A percentile compares a stretch with the other conserved stretches of the same genome.
Evolutionary conservation across 2,329 filamentous ascomycete genomes (phyloP).

Genomic region (Curvularia sp.): DNA sequence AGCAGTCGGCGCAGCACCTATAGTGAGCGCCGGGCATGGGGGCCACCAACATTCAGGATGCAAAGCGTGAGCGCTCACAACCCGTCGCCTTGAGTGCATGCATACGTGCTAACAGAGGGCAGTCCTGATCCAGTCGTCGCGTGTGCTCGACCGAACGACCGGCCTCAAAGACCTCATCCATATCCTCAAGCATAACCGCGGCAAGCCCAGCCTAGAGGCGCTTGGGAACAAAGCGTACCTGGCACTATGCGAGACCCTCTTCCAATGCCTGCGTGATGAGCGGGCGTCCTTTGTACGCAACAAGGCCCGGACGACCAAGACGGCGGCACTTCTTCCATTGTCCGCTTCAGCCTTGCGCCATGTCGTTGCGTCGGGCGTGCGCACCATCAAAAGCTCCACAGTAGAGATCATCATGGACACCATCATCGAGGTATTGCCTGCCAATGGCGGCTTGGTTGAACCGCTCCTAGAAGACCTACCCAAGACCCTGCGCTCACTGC

Average conservation of each 20-base stretch:
- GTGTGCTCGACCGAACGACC: slow-evolving; percentile 54
- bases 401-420: slow-evolving; percentile 81
- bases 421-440: slow-evolving; percentile 75
- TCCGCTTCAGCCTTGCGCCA: slow-evolving; percentile 76
- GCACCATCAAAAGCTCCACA: slow-evolving; percentile 75
- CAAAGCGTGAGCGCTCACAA: slow-evolving; percentile 36
- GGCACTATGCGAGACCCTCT: slow-evolving; percentile 80
- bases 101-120: slow-evolving; percentile 16
- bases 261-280: slow-evolving; percentile 71
- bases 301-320: slow-evolving; percentile 50
- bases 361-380: slow-evolving; percentile 72
- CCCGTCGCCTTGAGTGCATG: background rate
- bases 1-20: background rate
- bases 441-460: slow-evolving; percentile 68
- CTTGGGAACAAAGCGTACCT: slow-evolving; percentile 82
- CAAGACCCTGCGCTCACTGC: slow-evolving; percentile 73
- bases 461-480: slow-evolving; percentile 79
- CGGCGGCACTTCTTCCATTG: slow-evolving; percentile 64
- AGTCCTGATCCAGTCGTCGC: slow-evolving; percentile 42
- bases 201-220: slow-evolving; percentile 49
- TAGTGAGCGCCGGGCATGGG: slow-evolving; percentile 33
- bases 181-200: slow-evolving; percentile 62
- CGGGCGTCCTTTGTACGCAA: slow-evolving; percentile 66
- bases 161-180: slow-evolving; percentile 64
- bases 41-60: slow-evolving; percentile 45